phyloP scores from a whole-genome alignment of 352 stramenopile genomes.

The Phytophthora constricta region DNA sequence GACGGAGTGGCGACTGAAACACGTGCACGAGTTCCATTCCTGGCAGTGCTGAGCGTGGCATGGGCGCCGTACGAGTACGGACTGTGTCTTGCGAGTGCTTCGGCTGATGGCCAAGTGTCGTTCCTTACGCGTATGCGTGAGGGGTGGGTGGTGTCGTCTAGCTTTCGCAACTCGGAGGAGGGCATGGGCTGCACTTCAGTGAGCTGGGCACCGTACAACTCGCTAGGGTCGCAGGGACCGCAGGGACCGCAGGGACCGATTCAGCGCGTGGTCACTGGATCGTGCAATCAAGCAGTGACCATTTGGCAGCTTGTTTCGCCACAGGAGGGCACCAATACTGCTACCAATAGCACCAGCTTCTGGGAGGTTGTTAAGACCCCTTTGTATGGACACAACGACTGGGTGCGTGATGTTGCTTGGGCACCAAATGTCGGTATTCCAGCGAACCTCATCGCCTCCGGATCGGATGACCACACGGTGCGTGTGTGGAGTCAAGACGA shows the following conservation, averaged over 20 bases:
- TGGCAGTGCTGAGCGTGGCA: conserved; percentile 81
- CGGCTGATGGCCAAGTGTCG: conserved; percentile 83
- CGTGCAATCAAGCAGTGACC: conserved; percentile 63
- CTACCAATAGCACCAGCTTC: conserved; percentile 23
- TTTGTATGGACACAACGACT: conserved; percentile 78
- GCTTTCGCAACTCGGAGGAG: conserved; percentile 77
- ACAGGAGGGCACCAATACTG: conserved; percentile 35
- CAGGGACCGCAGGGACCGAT: conserved; percentile 63
- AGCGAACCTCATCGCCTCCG: conserved; percentile 79
- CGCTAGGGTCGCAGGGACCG: conserved; percentile 72
- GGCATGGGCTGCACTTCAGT: conserved; percentile 77
- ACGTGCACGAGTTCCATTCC: conserved; percentile 78
- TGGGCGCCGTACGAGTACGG: conserved; percentile 91
- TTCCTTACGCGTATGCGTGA: conserved; percentile 85
- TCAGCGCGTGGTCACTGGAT: conserved; percentile 80
- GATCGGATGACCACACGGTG: conserved; percentile 86
- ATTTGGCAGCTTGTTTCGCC: conserved; percentile 64
- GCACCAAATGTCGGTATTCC: conserved; percentile 85
- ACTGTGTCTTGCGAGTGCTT: conserved; percentile 78
- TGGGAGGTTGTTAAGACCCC: conserved; percentile 50
- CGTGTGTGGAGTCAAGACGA: conserved; percentile 84
- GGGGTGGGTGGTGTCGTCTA: conserved; percentile 83
- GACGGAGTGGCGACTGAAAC: conserved; percentile 80
- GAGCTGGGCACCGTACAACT: conserved; percentile 90
- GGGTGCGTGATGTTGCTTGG: conserved; percentile 87